These are phyloP conservation scores for Puya raimondii DNA, from an alignment of 176 grass and related monocot species.

Conservation along the genomic window DNA sequence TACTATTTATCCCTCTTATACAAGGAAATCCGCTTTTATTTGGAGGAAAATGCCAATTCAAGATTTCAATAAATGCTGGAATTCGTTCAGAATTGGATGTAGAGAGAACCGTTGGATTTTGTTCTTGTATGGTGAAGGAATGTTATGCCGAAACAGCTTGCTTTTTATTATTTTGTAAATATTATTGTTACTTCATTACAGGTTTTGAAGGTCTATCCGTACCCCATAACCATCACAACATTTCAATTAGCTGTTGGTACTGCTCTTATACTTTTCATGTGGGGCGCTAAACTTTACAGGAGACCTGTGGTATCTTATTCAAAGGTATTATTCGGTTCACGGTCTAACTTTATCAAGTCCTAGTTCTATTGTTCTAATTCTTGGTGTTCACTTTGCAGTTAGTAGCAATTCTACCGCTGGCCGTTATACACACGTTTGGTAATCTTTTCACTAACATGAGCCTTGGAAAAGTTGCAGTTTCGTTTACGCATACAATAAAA, in stretches of 20 bases:
- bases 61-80: no score
- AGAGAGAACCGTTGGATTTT: not conserved
- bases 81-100: no score
- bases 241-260: constrained; percentile 67
- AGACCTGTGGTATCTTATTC: constrained; percentile 60
- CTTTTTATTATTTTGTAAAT: not conserved
- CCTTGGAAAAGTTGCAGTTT: constrained; percentile 80
- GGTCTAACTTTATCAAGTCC: constrained; percentile 10
- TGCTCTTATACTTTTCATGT: constrained; percentile 54
- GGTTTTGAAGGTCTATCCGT: constrained; percentile 71
- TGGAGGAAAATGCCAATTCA: no score
- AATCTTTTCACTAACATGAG: constrained; percentile 91
- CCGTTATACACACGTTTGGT: constrained; percentile 69
- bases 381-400: constrained; percentile 37
- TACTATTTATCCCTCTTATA: no score
- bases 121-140: not conserved
- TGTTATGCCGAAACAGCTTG: not conserved
- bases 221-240: constrained; percentile 68
- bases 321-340: constrained; percentile 36
- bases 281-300: constrained; percentile 55
- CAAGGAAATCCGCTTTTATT: no score
- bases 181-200: constrained; percentile 10
- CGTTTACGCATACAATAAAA: constrained; percentile 94
- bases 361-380: constrained; percentile 10
- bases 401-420: constrained; percentile 63